These are phyloP conservation scores for Aspergillus incahuasiensis DNA, from an alignment of 495 filamentous ascomycete species.

Conservation along the genomic window DNA sequence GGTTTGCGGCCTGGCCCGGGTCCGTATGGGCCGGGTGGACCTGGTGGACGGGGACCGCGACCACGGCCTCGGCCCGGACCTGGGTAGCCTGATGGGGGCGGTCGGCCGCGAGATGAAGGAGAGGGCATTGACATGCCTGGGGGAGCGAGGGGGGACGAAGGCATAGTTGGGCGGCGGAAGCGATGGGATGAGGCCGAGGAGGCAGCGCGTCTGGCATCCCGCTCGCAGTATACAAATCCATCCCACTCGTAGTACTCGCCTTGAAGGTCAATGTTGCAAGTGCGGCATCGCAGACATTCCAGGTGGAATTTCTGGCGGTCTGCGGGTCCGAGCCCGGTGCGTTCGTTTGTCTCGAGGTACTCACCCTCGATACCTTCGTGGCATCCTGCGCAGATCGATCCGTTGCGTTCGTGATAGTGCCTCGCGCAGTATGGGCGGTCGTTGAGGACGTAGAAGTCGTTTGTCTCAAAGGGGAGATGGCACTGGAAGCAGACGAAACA, in stretches of 20 bases:
- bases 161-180: constrained; percentile 28
- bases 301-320: constrained; percentile 77
- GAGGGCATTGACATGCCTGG: not conserved
- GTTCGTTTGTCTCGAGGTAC: constrained; percentile 74
- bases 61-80: constrained; percentile 13
- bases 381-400: constrained; percentile 75
- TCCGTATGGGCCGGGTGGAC: constrained; percentile 14
- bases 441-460: constrained; percentile 87
- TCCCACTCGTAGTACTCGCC: constrained; percentile 71
- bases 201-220: constrained; percentile 68
- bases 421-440: constrained; percentile 86
- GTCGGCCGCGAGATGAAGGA: constrained; percentile 15
- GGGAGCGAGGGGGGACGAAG: constrained; percentile 26
- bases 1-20: not conserved
- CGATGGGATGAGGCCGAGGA: constrained; percentile 33
- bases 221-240: constrained; percentile 71
- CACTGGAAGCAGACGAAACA: constrained; percentile 94
- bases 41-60: constrained; percentile 18
- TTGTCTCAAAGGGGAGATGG: constrained; percentile 71
- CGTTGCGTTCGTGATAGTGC: constrained; percentile 91
- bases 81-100: constrained; percentile 24
- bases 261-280: constrained; percentile 47
- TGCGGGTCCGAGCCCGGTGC: constrained; percentile 37
- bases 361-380: constrained; percentile 86
- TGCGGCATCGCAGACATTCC: constrained; percentile 74